Conservation (phyloP, 169 alveolate genomes). For the Miamiensis avidus region DNA sequence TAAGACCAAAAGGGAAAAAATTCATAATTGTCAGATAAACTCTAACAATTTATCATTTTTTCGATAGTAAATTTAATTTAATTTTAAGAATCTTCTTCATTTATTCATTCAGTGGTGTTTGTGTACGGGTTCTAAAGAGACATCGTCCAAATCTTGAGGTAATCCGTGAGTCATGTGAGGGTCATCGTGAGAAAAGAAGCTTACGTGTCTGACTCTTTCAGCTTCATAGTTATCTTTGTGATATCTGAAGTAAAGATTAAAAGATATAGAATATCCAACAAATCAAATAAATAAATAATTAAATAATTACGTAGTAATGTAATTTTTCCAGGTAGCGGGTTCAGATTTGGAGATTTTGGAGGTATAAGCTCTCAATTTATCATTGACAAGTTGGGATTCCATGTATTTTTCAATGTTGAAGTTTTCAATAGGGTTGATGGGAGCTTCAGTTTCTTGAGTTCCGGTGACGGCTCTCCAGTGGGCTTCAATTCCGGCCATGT, state of each 20-base stretch:
- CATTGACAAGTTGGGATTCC: conserved; percentile 43
- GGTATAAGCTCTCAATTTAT: conserved; percentile 37
- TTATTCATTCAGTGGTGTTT: no score
- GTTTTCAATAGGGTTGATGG: conserved; percentile 75
- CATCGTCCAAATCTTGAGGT: conserved; percentile 25
- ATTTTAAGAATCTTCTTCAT: no score
- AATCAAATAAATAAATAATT: no score
- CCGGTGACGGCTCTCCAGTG: conserved; percentile 66
- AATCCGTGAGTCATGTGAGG: conserved; percentile 49
- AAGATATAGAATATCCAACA: conserved; percentile 16
- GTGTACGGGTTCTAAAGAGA: background rate
- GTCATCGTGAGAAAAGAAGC: conserved; percentile 34
- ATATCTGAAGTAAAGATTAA: conserved; percentile 29
- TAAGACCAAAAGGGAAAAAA: no score
- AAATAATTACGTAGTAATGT: conserved; percentile 16
- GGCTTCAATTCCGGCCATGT: conserved; percentile 69
- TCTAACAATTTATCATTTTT: no score
- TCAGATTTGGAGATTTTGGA: conserved; percentile 44
- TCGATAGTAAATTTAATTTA: no score
- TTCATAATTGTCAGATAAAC: no score
- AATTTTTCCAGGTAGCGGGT: conserved; percentile 44
- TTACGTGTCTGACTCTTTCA: conserved; percentile 46
- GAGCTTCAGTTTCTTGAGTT: conserved; percentile 38
- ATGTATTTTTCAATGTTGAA: conserved; percentile 50
- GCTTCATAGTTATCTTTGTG: conserved; percentile 26